Conservation (phyloP, 257 asterid species). For the Solanum neorickii region DNA sequence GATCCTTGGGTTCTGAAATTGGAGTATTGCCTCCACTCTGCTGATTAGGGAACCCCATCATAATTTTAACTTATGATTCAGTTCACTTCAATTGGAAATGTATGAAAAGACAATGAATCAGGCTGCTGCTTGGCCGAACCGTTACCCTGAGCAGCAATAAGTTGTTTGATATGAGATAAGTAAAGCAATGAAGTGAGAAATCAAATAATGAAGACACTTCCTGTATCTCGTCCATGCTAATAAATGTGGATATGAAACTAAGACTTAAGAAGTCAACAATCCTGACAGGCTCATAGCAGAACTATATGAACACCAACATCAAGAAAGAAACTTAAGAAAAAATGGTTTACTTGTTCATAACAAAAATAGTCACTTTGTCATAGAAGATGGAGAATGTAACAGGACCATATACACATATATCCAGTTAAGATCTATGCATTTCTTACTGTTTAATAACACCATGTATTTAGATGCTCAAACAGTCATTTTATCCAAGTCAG, state of each 20-base stretch:
- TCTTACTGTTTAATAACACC: background rate
- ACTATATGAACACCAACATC: background rate
- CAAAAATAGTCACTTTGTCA: background rate
- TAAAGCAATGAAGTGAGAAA: background rate
- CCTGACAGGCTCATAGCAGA: background rate
- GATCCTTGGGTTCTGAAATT: slow-evolving; percentile 25
- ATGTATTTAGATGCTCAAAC: background rate
- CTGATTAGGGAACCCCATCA: slow-evolving; percentile 39
- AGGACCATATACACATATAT: background rate
- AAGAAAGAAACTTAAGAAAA: background rate
- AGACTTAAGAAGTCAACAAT: background rate
- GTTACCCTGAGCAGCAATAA: background rate
- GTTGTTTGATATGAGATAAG: background rate
- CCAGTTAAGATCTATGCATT: background rate
- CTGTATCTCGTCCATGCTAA: background rate
- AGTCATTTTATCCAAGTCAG: background rate
- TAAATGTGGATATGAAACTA: background rate
- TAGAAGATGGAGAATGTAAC: background rate
- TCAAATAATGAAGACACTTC: background rate
- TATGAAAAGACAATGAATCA: slow-evolving; percentile 11
- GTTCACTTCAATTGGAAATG: slow-evolving; percentile 4
- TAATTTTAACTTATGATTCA: slow-evolving; percentile 11
- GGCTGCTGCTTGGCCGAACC: background rate
- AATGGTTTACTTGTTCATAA: background rate
- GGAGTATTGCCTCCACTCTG: slow-evolving; percentile 33